phyloP scores from a whole-genome alignment of 2,329 filamentous ascomycete species.

The Fusarium nelsonii region DNA sequence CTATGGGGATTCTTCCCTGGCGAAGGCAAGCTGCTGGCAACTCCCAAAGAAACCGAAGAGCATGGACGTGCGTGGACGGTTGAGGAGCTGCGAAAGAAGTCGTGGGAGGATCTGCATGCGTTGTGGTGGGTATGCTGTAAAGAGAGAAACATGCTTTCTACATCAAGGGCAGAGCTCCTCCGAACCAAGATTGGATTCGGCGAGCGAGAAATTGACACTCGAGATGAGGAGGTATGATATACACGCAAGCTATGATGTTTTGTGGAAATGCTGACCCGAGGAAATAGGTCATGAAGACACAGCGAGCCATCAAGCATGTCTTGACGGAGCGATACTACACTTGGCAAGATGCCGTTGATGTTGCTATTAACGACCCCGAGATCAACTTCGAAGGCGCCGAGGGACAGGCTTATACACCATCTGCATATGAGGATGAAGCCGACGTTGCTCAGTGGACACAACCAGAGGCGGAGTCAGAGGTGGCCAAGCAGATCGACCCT shows the following conservation, averaged over 20 bases:
- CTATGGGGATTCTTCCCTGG: slow-evolving; percentile 92
- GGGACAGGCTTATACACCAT: slow-evolving; percentile 64
- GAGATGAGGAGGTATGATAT: slow-evolving; percentile 75
- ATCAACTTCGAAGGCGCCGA: slow-evolving; percentile 67
- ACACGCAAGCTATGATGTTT: background rate
- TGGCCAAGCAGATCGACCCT: slow-evolving; percentile 32
- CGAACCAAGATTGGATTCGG: slow-evolving; percentile 80
- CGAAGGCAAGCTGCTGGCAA: slow-evolving; percentile 74
- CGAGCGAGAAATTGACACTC: slow-evolving; percentile 71
- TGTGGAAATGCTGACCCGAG: slow-evolving; percentile 23
- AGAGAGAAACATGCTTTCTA: slow-evolving; percentile 91
- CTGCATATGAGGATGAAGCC: slow-evolving; percentile 54
- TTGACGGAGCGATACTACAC: slow-evolving; percentile 90
- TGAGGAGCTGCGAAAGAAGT: slow-evolving; percentile 87
- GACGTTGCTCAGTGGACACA: slow-evolving; percentile 45
- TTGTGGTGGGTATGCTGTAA: slow-evolving; percentile 96
- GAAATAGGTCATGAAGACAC: slow-evolving; percentile 78
- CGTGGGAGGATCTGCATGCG: slow-evolving; percentile 91
- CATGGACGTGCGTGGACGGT: slow-evolving; percentile 88
- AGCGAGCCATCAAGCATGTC: slow-evolving; percentile 84
- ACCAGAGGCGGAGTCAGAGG: slow-evolving; percentile 35
- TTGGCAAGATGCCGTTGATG: slow-evolving; percentile 80
- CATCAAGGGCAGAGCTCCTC: slow-evolving; percentile 76
- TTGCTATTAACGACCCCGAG: slow-evolving; percentile 76
- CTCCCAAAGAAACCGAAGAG: slow-evolving; percentile 75